Evolutionary conservation across 2,329 filamentous ascomycete species (phyloP).

Genomic region (Colletotrichum agaves): DNA sequence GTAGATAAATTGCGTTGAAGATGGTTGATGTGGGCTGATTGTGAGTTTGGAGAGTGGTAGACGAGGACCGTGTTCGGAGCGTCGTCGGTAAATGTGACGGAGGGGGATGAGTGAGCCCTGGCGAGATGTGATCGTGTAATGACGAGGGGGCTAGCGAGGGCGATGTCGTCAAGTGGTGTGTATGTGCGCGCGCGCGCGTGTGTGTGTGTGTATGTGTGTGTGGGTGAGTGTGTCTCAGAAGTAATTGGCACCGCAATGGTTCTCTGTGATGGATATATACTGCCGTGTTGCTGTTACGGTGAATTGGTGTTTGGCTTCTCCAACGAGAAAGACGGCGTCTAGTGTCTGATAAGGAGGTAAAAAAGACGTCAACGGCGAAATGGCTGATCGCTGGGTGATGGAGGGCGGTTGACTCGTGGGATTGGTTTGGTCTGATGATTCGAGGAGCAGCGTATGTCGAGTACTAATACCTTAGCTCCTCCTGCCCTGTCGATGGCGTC

Average conservation of each 20-base stretch:
- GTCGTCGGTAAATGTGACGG: slow-evolving; percentile 9
- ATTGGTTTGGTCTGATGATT: slow-evolving; percentile 17
- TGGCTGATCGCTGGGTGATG: slow-evolving; percentile 14
- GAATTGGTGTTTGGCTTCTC: background rate
- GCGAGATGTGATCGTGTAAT: slow-evolving; percentile 3
- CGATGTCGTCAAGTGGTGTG: slow-evolving; percentile 25
- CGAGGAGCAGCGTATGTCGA: slow-evolving; percentile 24
- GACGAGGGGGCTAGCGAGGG: slow-evolving; percentile 10
- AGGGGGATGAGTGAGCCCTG: background rate
- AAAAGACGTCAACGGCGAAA: background rate
- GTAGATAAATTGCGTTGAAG: background rate
- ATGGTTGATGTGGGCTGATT: slow-evolving; percentile 7
- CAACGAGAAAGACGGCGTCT: slow-evolving; percentile 5
- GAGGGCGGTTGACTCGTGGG: slow-evolving; percentile 27
- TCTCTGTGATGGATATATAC: slow-evolving; percentile 8
- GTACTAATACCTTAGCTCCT: slow-evolving; percentile 35
- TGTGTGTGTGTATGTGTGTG: background rate
- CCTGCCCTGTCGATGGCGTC: slow-evolving; percentile 32
- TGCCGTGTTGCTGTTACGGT: background rate
- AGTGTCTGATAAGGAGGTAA: slow-evolving; percentile 3
- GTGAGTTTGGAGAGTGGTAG: slow-evolving; percentile 1
- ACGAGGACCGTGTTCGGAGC: slow-evolving; percentile 8
- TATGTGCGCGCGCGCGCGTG: background rate
- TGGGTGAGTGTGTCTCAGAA: background rate
- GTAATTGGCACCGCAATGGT: background rate